Base-by-base conservation (phyloP, 176 grass and related monocot species). In the Tillandsia leiboldiana region DNA sequence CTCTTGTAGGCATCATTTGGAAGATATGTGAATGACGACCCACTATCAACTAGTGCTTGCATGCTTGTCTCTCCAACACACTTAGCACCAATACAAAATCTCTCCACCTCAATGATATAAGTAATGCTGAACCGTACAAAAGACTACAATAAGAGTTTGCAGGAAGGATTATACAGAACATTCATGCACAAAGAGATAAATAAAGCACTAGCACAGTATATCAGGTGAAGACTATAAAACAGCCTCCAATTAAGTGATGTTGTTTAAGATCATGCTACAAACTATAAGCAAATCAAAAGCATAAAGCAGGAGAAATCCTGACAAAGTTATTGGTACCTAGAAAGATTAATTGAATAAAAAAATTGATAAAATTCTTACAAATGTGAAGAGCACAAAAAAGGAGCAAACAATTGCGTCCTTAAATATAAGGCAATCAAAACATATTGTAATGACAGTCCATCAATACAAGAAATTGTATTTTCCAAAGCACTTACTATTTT, bases 1-100 rank as follows among this genome's bases (percentile, higher is more conserved):
- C 22, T 82, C 59, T 84, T 93, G 71, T 99, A 99, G 68, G 83
- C 73, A 70, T 86, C 77, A 23, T 69, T 58, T 18, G 94, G 94
- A 51, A 99, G 82, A 75, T 64, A 81, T 48, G 94, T 99, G 69
- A 99, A 99, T 49, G 89, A 88, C 49, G 94, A 90, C 27, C 94
- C 94, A n/a, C 81, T 99, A 50, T 99, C 89, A 75, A 99, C 78
- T 72, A 99, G 68, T 58, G 84, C 84, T 81, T 86, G 74, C 18
- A 99, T 87, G 56, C 74, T 77, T 69, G 82, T 80, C 64, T 67
- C 62, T 58, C 77, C 89, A 33, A 87, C 51, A 79, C 89, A 99
- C 53, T 82, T 90, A 42, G 67, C 82, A 51, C 89, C 89, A 77
- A 99, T 69, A 78, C 89, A 99, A 76, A 82, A 87, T 82, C 83